Conservation (phyloP, 1,139 yeast species). For the Suhomyces terraborum region DNA sequence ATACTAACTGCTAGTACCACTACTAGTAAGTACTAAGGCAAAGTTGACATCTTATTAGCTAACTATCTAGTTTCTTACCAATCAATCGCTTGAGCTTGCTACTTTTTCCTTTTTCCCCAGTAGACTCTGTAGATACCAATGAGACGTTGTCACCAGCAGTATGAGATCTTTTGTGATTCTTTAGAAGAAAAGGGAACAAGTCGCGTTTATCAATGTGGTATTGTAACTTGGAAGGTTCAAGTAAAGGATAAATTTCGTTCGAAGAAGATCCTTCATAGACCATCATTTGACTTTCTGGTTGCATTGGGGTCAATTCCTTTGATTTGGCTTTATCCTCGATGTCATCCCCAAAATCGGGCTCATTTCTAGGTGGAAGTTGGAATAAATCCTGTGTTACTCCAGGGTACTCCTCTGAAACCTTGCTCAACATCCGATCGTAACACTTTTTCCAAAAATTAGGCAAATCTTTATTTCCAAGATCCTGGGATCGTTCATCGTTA, state of each 20-base stretch:
- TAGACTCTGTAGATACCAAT: neutral
- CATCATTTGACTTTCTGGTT: neutral
- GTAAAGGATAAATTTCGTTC: neutral
- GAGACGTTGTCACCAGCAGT: constrained; percentile 2
- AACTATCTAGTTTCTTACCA: constrained; percentile 1
- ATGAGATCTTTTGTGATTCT: neutral
- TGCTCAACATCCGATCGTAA: neutral
- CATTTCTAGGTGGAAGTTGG: no score
- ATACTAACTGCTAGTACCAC: neutral
- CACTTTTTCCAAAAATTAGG: neutral
- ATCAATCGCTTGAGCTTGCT: constrained; percentile 1
- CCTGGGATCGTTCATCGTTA: neutral
- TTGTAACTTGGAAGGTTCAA: neutral
- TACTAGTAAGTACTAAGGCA: no score
- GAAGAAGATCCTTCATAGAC: neutral
- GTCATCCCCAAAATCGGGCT: no score
- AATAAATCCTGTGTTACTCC: neutral
- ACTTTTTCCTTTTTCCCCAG: neutral
- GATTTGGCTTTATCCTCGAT: no score
- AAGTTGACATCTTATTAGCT: constrained; percentile 7
- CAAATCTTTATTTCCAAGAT: neutral
- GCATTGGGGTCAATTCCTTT: no score
- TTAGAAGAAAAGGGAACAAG: neutral
- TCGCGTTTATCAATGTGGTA: neutral
- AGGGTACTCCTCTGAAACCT: neutral